Evolutionary conservation across 345 rosid species (phyloP), one percentile per base, ranked within the genome.

Genomic region (Garcia nutans): DNA sequence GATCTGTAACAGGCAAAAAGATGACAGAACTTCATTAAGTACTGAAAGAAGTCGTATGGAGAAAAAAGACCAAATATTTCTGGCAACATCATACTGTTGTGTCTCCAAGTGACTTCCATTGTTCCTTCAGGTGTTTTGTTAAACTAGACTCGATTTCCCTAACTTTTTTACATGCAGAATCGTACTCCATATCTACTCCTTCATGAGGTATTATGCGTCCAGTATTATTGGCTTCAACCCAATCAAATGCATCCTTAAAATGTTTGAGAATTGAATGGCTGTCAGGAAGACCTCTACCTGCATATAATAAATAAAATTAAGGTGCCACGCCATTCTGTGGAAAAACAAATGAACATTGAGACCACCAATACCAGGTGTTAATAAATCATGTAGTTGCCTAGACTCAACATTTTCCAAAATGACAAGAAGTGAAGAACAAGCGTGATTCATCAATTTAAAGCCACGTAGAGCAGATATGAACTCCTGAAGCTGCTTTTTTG

Each of bases 221-320:
- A 68, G 97, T 86, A 79, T 66, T 82, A 78, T 87, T 75, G 72
- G 99, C 99, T 86, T 92, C 99, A 60, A 72, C 91, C 99, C 99
- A 96, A 81, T 96, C 94, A 76, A 96, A 96, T 57, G 92, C 98
- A 81, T 87, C 90, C 85, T 96, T 93, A 79, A 96, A 93, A 80
- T 89, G 92, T 68, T 84, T 84, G 56, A 96, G 86, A 78, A 83
- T 79, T 76, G 91, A 72, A 84, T 78, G 76, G 68, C 88, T 71
- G 67, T 85, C 81, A 6, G 93, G 97, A 77, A 89, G 88, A 85
- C 88, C 86, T 80, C 86, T 80, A 76, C 97, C 99, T 93, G 87
- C 74, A 80, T 15, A 54, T 11, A 31, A 54, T 60, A 42, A 42
- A 58, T 49, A 66, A 72, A 71, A 76, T 77, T 70, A 47, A 84